These are phyloP conservation scores for Aspergillus indologenus DNA, from an alignment of 495 filamentous ascomycete species.

Conservation along the genomic window DNA sequence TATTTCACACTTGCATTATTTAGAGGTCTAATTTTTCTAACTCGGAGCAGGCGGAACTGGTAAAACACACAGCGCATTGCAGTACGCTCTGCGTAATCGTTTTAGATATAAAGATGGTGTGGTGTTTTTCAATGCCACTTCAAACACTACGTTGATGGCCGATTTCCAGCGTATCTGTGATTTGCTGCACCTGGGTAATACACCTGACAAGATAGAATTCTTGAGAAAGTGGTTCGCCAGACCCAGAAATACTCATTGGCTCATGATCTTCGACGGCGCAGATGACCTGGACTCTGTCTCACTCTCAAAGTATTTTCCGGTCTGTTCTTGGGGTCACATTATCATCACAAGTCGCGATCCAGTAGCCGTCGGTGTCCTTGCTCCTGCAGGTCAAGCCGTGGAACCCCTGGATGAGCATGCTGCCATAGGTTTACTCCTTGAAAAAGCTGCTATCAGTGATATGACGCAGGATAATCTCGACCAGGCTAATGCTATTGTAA, in stretches of 20 bases:
- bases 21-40: background rate
- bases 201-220: background rate
- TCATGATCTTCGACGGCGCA: background rate
- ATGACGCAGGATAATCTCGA: background rate
- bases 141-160: background rate
- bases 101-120: background rate
- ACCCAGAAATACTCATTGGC: background rate
- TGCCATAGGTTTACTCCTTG: background rate
- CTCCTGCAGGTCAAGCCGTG: background rate
- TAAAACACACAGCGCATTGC: constrained; percentile 2
- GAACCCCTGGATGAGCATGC: background rate
- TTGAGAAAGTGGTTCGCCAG: background rate
- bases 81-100: background rate
- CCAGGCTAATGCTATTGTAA: background rate
- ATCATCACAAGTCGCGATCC: constrained; percentile 3
- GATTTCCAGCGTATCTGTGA: constrained; percentile 1
- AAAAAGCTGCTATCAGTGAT: background rate
- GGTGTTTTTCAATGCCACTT: background rate
- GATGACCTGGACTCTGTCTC: background rate
- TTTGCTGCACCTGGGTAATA: background rate
- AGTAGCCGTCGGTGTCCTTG: background rate
- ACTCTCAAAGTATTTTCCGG: background rate
- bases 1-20: background rate
- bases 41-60: background rate
- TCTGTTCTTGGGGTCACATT: background rate